phyloP scores from a whole-genome alignment of 1,139 yeast species.

The Arxiozyma heterogenica region DNA sequence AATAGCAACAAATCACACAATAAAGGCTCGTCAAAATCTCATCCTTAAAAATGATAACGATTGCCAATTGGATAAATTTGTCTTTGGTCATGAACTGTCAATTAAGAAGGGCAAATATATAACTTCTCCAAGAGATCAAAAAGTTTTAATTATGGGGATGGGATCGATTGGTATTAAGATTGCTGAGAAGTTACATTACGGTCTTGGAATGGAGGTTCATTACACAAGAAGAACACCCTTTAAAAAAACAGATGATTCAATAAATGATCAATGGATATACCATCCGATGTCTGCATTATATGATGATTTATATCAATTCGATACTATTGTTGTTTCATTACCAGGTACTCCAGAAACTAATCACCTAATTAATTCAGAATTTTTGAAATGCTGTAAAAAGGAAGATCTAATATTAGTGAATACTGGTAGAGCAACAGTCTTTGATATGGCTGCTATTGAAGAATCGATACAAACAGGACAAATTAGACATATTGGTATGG shows the following conservation, averaged over 20 bases:
- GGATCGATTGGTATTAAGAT: constrained; percentile 67
- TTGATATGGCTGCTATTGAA: constrained; percentile 63
- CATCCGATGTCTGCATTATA: constrained; percentile 27
- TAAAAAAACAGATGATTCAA: constrained; percentile 11
- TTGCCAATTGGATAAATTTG: constrained; percentile 14
- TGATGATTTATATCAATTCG: constrained; percentile 34
- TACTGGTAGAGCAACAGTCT: constrained; percentile 67
- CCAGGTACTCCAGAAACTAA: constrained; percentile 58
- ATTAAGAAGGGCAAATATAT: constrained; percentile 19
- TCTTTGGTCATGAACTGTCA: constrained; percentile 37
- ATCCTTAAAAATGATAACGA: constrained; percentile 19
- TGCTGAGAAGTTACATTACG: constrained; percentile 43
- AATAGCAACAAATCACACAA: constrained; percentile 36
- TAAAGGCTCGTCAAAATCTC: constrained; percentile 19
- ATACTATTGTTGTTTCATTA: constrained; percentile 55
- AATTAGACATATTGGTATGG: constrained; percentile 66
- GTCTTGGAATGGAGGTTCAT: constrained; percentile 61
- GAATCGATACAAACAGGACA: constrained; percentile 47
- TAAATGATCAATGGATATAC: constrained; percentile 31
- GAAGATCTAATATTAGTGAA: constrained; percentile 56
- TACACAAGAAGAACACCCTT: constrained; percentile 48
- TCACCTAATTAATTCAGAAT: constrained; percentile 43
- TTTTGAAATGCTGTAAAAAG: constrained; percentile 40
- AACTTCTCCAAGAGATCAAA: constrained; percentile 48
- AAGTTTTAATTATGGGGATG: constrained; percentile 63